Evolutionary conservation across 441 rosid genomes (phyloP).

Genomic region (Erodium chrysanthum): DNA sequence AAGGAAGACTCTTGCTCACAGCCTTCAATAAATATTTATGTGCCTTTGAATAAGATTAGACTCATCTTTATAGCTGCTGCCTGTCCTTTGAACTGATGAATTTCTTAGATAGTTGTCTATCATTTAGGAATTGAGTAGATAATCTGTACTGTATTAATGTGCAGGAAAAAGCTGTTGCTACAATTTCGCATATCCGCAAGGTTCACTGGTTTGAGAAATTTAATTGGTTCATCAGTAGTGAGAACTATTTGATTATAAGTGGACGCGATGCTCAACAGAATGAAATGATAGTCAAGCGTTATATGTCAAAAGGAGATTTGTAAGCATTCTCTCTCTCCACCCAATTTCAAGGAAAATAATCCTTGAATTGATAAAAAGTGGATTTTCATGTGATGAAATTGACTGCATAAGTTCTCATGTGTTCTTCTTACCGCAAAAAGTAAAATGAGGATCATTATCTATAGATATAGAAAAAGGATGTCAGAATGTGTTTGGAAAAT

Average conservation of each 20-base stretch:
- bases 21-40: neutral
- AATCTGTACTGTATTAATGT: slow-evolving; percentile 16
- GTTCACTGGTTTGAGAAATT: slow-evolving; percentile 99
- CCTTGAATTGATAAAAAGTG: neutral
- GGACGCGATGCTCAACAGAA: slow-evolving; percentile 98
- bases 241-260: slow-evolving; percentile 82
- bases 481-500: neutral
- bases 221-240: slow-evolving; percentile 94
- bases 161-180: slow-evolving; percentile 85
- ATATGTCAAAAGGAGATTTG: slow-evolving; percentile 98
- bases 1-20: neutral
- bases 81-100: neutral
- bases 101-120: neutral
- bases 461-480: neutral
- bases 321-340: slow-evolving; percentile 30
- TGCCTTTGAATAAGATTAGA: neutral
- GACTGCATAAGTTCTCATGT: neutral
- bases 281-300: slow-evolving; percentile 96
- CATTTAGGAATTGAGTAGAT: neutral
- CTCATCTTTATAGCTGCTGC: neutral
- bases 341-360: neutral
- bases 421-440: neutral
- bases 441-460: neutral
- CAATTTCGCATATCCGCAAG: slow-evolving; percentile 87
- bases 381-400: neutral